phyloP scores from a whole-genome alignment of 2,329 filamentous ascomycete genomes.

The Fusarium siculi region DNA sequence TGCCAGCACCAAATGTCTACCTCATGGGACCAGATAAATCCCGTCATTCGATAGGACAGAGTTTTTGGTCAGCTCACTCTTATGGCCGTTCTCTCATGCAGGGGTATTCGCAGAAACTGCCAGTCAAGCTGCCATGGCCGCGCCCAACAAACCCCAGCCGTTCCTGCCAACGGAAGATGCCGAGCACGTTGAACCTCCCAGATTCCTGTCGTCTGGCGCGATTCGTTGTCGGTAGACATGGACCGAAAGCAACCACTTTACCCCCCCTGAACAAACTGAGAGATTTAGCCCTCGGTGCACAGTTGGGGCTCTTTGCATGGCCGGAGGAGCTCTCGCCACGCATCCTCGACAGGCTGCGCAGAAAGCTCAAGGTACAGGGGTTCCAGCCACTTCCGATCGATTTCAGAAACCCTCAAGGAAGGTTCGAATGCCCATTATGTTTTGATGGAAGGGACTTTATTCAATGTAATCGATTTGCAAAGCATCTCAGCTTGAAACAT shows the following conservation, averaged over 20 bases:
- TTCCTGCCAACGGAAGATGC: neutral
- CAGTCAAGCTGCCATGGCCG: neutral
- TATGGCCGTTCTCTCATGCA: neutral
- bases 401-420: neutral
- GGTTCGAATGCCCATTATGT: neutral
- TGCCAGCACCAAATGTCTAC: neutral
- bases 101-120: neutral
- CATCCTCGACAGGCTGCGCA: neutral
- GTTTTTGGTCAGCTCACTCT: neutral
- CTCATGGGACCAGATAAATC: neutral
- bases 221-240: neutral
- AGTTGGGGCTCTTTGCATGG: neutral
- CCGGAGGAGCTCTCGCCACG: neutral
- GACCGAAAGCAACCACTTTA: neutral
- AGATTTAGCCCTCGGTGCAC: neutral
- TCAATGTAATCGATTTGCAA: neutral
- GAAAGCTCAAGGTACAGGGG: neutral
- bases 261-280: neutral
- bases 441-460: neutral
- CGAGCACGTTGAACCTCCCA: neutral
- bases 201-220: neutral
- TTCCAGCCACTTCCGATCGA: neutral
- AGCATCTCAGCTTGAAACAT: neutral
- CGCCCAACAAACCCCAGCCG: neutral
- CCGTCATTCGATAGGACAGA: neutral